Conservation (phyloP, 78 protist species). For the Monocercomonoides exilis region DNA sequence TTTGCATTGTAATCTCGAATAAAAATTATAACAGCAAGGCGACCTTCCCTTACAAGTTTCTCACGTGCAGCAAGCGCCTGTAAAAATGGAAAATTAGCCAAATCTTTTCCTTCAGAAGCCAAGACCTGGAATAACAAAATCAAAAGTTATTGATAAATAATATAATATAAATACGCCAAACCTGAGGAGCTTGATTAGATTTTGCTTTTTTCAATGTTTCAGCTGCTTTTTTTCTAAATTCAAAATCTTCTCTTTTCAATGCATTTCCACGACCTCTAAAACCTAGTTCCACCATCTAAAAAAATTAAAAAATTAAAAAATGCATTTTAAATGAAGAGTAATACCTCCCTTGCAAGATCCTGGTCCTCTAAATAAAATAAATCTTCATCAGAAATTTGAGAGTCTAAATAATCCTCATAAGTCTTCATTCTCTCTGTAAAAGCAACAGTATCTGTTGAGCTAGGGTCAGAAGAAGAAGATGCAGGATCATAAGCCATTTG, state of each 20-base stretch:
- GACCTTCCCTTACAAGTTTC: constrained; percentile 59
- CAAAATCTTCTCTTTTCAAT: constrained; percentile 69
- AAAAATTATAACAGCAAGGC: constrained; percentile 65
- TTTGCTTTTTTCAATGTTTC: background rate
- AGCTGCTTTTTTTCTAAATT: constrained; percentile 38
- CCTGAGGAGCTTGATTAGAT: background rate
- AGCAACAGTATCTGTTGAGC: background rate
- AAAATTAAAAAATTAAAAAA: background rate
- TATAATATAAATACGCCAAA: background rate
- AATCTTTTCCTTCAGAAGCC: constrained; percentile 35
- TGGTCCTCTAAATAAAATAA: background rate
- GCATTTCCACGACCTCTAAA: constrained; percentile 69
- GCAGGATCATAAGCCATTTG: too few species aligned
- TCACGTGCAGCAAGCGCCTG: constrained; percentile 63
- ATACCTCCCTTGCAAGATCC: constrained; percentile 69
- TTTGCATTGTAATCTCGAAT: constrained; percentile 57
- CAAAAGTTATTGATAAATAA: background rate
- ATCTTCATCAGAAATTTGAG: background rate
- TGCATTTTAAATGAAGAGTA: background rate
- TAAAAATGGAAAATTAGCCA: constrained; percentile 45
- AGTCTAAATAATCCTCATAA: background rate
- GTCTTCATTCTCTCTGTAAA: background rate
- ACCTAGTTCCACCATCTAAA: constrained; percentile 64
- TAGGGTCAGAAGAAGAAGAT: too few species aligned
- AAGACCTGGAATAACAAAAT: constrained; percentile 27